phyloP scores from a whole-genome alignment of 805 yeast species.

The Brettanomyces nanus region DNA sequence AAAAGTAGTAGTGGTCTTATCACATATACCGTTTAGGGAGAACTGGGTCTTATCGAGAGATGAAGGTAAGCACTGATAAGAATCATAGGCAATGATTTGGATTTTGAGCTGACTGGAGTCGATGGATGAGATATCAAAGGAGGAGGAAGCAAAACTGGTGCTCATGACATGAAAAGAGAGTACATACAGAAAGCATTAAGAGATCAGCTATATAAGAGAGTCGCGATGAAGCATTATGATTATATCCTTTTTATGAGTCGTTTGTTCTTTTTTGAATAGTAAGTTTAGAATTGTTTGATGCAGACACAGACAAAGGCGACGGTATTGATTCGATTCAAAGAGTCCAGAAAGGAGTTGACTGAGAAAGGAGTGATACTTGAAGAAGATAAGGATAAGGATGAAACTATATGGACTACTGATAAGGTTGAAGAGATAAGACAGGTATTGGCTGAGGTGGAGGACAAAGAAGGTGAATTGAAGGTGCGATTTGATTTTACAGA shows the following conservation, averaged over 20 bases:
- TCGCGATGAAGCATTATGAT: background rate
- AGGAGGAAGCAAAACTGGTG: slow-evolving; percentile 3
- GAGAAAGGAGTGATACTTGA: background rate
- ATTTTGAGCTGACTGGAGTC: slow-evolving; percentile 27
- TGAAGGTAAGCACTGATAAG: slow-evolving; percentile 53
- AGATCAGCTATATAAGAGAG: background rate
- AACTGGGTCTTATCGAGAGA: slow-evolving; percentile 38
- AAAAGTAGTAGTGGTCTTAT: slow-evolving; percentile 16
- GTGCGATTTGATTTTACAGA: slow-evolving; percentile 16
- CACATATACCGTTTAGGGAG: slow-evolving; percentile 21
- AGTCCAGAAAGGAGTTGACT: background rate
- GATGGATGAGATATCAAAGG: slow-evolving; percentile 5
- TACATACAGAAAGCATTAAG: too few relatives aligned
- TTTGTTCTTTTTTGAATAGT: too few relatives aligned
- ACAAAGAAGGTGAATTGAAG: slow-evolving; percentile 10
- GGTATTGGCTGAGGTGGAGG: slow-evolving; percentile 9
- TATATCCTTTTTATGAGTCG: background rate
- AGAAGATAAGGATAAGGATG: background rate
- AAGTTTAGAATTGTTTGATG: too few relatives aligned
- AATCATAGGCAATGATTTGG: slow-evolving; percentile 58
- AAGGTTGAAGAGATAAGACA: slow-evolving; percentile 8
- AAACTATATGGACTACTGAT: slow-evolving; percentile 14
- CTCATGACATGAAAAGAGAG: background rate
- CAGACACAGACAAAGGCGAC: background rate
- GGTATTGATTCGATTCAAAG: slow-evolving; percentile 1